Base-by-base conservation (phyloP, 257 asterid genomes). In the Nicotiana tabacum region DNA sequence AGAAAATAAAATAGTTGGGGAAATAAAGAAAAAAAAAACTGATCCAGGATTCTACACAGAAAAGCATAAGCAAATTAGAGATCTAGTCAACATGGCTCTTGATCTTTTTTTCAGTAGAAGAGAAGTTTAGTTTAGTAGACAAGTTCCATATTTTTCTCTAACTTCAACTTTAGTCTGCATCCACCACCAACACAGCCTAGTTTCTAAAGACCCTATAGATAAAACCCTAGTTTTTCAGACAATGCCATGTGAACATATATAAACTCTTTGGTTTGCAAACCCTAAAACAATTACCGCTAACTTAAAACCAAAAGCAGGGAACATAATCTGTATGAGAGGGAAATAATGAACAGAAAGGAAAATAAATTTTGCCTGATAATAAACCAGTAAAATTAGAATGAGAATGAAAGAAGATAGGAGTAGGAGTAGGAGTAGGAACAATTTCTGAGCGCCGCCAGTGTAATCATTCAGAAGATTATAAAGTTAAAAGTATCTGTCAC, bases 371-470 rank as follows among this genome's bases (percentile, higher is more conserved):
- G 24, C 39, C 15, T 24, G 2, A 70, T 69, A 37, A 76, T 76
- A 62, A 48, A 74, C 80, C 43, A 48, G 78, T 43, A 10, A 69
- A 70, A 62, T 24, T 27, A 62, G 17, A 24, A 62, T 15, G 35
- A 11, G 29, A 24, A 10, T 9, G 56, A 77, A n/a, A 48, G 0
- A 3, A 64, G 72, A n/a, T 64, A 32, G 30, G 11, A 66, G 72
- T 83, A 82, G 24, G 24, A 21, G 83, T 70, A 39, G 78, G 89
- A 87, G 24, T 21, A 21, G 87, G 83, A 89, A 87, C 91, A 89
- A 89, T 74, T 85, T 85, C 90, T 89, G 91, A 82, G 86, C 91
- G 89, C 89, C 91, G 89, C 88, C 90, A 77, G 88, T 85, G 87
- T 89, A 83, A 89, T 87, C 89, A 87, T 89, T 84, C 90, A 82